Conservation (phyloP, 495 filamentous ascomycete species). For the Neurospora terricola region DNA sequence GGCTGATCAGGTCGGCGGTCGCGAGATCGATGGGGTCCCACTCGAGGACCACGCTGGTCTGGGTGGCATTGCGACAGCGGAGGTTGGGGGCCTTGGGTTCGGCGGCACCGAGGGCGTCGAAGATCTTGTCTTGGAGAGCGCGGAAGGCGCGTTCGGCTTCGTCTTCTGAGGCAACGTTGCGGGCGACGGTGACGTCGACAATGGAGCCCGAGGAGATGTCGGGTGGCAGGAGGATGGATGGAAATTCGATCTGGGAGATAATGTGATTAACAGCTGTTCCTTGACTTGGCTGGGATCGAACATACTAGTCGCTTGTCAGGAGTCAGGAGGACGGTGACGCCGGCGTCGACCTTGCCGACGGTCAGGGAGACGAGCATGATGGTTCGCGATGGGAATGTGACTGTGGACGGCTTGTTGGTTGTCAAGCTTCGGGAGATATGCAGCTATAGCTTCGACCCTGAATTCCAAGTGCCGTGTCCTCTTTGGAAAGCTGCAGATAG, state of each 20-base stretch:
- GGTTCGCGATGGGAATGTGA: neutral
- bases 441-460: neutral
- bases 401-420: neutral
- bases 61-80: constrained; percentile 88
- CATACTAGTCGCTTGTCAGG: constrained; percentile 93
- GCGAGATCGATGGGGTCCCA: constrained; percentile 94
- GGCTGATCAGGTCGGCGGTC: constrained; percentile 76
- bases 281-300: neutral
- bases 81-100: constrained; percentile 73
- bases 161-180: constrained; percentile 71
- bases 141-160: constrained; percentile 64
- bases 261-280: neutral
- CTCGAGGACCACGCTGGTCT: constrained; percentile 93
- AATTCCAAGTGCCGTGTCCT: neutral
- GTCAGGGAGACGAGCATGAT: constrained; percentile 92
- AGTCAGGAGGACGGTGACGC: constrained; percentile 91
- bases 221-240: constrained; percentile 89
- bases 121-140: constrained; percentile 78
- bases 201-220: constrained; percentile 93
- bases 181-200: constrained; percentile 92
- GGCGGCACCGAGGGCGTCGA: constrained; percentile 69
- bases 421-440: neutral
- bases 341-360: constrained; percentile 97
- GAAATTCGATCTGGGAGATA: constrained; percentile 79
- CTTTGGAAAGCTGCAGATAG: neutral